A percentile compares a stretch with the other conserved stretches of the same genome.
phyloP scores from a whole-genome alignment of 352 stramenopile genomes.

The Phytophthora hibernalis region DNA sequence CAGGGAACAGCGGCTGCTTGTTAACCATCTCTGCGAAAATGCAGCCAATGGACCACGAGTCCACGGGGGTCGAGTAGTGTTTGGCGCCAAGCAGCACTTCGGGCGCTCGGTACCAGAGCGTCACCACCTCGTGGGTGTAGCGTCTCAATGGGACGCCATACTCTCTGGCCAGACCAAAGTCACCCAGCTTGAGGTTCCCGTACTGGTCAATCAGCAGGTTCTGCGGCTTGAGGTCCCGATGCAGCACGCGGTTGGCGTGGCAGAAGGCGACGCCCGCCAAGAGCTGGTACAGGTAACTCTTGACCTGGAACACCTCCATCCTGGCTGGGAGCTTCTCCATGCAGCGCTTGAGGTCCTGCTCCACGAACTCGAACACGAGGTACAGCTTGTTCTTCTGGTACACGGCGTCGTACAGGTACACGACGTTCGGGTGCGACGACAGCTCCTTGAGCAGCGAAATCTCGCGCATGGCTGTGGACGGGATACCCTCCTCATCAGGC shows the following conservation, averaged over 20 bases:
- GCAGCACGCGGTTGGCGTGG: conserved; percentile 96
- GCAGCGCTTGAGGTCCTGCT: conserved; percentile 89
- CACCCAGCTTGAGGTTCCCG: conserved; percentile 91
- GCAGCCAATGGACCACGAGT: conserved; percentile 94
- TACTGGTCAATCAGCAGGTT: conserved; percentile 94
- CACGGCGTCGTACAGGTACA: conserved; percentile 87
- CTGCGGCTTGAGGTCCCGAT: conserved; percentile 98
- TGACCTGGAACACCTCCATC: conserved; percentile 84
- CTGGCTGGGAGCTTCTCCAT: conserved; percentile 94
- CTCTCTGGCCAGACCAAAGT: conserved; percentile 93
- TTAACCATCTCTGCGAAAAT: conserved; percentile 96
- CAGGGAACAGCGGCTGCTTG: conserved; percentile 89
- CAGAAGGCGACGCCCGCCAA: conserved; percentile 92
- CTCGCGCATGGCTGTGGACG: conserved; percentile 97
- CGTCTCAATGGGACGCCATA: conserved; percentile 88
- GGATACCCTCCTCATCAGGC: conserved; percentile 97
- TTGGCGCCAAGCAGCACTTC: conserved; percentile 95
- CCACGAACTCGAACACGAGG: conserved; percentile 88
- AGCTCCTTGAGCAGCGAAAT: conserved; percentile 97
- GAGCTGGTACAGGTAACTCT: conserved; percentile 87
- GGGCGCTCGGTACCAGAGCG: conserved; percentile 95
- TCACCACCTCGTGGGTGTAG: conserved; percentile 96
- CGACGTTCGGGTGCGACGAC: conserved; percentile 94
- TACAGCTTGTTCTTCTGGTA: conserved; percentile 91
- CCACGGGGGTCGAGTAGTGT: conserved; percentile 94